Percentiles rank a stretch among this genome's conserved stretches.
Conservation (phyloP, 164 flowering plant genomes). For the Taxillus chinensis region DNA sequence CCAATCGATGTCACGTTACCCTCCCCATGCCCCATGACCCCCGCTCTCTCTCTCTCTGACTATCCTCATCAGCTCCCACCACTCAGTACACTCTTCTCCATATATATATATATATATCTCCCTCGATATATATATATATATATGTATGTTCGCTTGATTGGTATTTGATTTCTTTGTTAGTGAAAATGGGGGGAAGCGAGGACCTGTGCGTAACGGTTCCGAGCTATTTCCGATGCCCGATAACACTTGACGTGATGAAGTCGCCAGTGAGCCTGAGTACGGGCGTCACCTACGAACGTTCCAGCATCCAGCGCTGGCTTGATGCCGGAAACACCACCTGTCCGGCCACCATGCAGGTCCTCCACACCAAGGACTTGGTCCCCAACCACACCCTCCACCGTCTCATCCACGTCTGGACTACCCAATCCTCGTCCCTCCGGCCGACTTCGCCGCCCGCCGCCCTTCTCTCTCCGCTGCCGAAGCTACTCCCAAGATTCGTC, state of each 20-base stretch:
- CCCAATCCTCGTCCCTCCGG: constrained; percentile 25
- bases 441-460: not conserved
- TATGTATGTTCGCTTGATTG: not conserved
- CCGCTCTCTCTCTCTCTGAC: constrained; percentile 3
- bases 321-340: constrained; percentile 90
- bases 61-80: constrained; percentile 8
- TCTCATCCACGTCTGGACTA: constrained; percentile 67
- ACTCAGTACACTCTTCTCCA: not conserved
- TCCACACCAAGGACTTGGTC: constrained; percentile 51
- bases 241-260: constrained; percentile 84
- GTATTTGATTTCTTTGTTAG: not conserved
- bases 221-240: constrained; percentile 77
- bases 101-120: constrained; percentile 5
- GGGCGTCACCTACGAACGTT: constrained; percentile 89
- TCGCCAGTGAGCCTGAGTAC: constrained; percentile 86
- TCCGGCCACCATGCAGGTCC: constrained; percentile 89
- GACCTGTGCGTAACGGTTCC: constrained; percentile 63
- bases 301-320: constrained; percentile 84
- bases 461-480: constrained; percentile 5
- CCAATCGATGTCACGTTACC: constrained; percentile 25
- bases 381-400: constrained; percentile 82
- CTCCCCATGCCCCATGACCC: constrained; percentile 19
- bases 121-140: not conserved
- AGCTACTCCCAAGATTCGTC: constrained; percentile 16
- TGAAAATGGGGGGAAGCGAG: constrained; percentile 37